A percentile compares a stretch with the other conserved stretches of the same genome.
Conservation (phyloP, 495 filamentous ascomycete genomes). For the Neurospora sp. region DNA sequence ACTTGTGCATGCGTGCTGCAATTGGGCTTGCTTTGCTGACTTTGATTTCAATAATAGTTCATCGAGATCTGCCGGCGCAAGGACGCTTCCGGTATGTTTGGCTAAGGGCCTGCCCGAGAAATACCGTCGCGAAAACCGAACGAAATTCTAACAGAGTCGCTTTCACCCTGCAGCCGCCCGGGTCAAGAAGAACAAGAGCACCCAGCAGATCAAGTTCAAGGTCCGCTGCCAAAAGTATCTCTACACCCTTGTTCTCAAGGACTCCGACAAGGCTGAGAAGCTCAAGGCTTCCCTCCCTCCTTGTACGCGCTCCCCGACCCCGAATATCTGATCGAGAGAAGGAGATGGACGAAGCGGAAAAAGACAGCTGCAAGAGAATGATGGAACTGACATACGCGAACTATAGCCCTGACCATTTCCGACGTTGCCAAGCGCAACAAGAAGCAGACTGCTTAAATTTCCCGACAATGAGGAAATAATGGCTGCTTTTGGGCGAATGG, state of each 20-base stretch:
- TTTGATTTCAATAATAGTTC: constrained; percentile 51
- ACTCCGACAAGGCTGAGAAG: constrained; percentile 99
- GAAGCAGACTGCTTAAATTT: not conserved
- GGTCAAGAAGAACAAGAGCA: constrained; percentile 90
- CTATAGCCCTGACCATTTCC: constrained; percentile 35
- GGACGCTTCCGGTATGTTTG: constrained; percentile 85
- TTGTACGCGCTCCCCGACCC: constrained; percentile 46
- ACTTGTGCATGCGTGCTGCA: not conserved
- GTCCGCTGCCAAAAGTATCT: constrained; percentile 90
- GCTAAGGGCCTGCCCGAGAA: constrained; percentile 1
- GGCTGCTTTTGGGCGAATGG: not conserved
- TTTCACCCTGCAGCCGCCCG: constrained; percentile 58
- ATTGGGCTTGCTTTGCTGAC: constrained; percentile 17
- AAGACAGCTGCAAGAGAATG: not conserved
- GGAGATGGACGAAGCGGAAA: not conserved
- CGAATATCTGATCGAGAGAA: not conserved
- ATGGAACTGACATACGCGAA: not conserved
- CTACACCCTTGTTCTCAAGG: constrained; percentile 96
- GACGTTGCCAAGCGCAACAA: constrained; percentile 41
- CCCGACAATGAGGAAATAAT: not conserved
- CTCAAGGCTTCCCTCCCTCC: constrained; percentile 97
- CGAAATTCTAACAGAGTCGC: constrained; percentile 28
- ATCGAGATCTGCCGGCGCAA: constrained; percentile 99
- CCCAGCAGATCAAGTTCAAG: constrained; percentile 98
- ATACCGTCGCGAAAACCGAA: not conserved